Evolutionary conservation across 345 rosid species (phyloP).

Genomic region (Boechera stricta): DNA sequence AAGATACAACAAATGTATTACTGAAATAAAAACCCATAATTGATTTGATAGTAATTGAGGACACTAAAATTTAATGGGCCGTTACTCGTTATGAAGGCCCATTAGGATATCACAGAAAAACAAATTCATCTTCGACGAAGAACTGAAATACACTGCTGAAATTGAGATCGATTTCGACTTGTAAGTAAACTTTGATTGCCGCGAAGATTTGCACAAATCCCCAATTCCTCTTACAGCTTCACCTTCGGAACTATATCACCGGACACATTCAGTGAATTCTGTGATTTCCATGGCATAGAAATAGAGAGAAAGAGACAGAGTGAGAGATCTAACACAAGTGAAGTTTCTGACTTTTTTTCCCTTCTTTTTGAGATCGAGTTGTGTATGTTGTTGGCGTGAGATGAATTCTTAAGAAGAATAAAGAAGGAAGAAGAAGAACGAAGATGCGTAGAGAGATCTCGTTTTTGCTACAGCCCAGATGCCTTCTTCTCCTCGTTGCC

Average conservation of each 20-base stretch:
- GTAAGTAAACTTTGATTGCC: slow-evolving; percentile 26
- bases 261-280: background rate
- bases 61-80: background rate
- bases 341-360: slow-evolving; percentile 18
- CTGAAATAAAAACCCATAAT: slow-evolving; percentile 8
- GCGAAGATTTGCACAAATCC: slow-evolving; percentile 34
- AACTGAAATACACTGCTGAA: background rate
- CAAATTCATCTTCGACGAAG: slow-evolving; percentile 1
- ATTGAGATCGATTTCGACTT: slow-evolving; percentile 34
- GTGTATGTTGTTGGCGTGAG: slow-evolving; percentile 16
- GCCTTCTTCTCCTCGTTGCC: slow-evolving; percentile 57
- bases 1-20: no score
- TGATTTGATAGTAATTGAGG: background rate
- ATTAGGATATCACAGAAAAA: background rate
- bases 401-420: slow-evolving; percentile 30
- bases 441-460: slow-evolving; percentile 72
- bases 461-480: slow-evolving; percentile 63
- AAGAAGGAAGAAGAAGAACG: background rate
- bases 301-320: background rate
- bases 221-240: background rate
- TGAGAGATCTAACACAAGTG: slow-evolving; percentile 30
- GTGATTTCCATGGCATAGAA: background rate
- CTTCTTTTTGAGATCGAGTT: slow-evolving; percentile 17
- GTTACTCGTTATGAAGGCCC: slow-evolving; percentile 6
- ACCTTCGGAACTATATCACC: background rate